Evolutionary conservation across 805 yeast genomes (phyloP).

Genomic region (Blastobotrys terrestris): DNA sequence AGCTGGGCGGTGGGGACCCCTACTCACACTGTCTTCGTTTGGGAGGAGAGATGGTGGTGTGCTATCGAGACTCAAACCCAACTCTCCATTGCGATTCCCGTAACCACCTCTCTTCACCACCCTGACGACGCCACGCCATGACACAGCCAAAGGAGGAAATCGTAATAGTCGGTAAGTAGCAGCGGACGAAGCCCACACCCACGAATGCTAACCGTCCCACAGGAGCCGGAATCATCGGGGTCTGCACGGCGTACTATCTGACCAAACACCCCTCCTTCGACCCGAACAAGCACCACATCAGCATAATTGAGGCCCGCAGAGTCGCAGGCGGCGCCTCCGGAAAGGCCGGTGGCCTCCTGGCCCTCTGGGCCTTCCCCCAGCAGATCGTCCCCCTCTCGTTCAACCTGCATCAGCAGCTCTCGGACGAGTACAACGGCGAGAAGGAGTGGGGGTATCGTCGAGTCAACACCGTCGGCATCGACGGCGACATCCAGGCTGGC

Average conservation of each 20-base stretch:
- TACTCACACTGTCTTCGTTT: no score
- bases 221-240: constrained; percentile 91
- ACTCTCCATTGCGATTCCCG: neutral
- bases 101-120: constrained; percentile 1
- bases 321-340: constrained; percentile 98
- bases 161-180: constrained; percentile 59
- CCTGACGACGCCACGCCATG: neutral
- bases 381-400: constrained; percentile 88
- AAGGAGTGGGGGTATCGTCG: constrained; percentile 90
- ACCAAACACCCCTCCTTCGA: constrained; percentile 78
- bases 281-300: constrained; percentile 67
- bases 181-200: neutral
- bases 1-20: neutral
- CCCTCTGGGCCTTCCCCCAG: constrained; percentile 95
- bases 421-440: constrained; percentile 75
- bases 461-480: constrained; percentile 77
- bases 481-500: constrained; percentile 58
- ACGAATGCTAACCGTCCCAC: constrained; percentile 15
- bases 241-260: constrained; percentile 85
- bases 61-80: neutral
- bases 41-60: neutral
- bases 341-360: constrained; percentile 92
- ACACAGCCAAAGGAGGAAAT: constrained; percentile 57
- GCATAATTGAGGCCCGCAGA: constrained; percentile 79
- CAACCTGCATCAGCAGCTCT: constrained; percentile 73